Evolutionary conservation across 805 yeast species (phyloP).

Genomic region (Lachancea lanzarotensis): DNA sequence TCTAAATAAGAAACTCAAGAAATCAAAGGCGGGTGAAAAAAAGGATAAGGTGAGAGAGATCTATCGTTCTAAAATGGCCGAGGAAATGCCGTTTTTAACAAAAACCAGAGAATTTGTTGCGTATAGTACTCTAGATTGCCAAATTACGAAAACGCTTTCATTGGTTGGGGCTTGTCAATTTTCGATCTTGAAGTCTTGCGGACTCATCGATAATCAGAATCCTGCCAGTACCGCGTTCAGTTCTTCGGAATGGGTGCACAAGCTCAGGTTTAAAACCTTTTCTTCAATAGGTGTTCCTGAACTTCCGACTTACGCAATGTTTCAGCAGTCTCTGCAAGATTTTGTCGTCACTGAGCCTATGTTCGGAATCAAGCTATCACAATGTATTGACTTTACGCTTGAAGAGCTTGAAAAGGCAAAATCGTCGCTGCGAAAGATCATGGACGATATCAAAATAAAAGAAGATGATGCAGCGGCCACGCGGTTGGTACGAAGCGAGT

Average conservation of each 20-base stretch:
- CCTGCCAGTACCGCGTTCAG: conserved; percentile 26
- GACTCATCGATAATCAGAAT: conserved; percentile 19
- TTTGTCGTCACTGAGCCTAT: conserved; percentile 17
- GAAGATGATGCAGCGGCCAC: conserved; percentile 22
- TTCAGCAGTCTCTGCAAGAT: conserved; percentile 21
- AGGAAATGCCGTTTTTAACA: conserved; percentile 34
- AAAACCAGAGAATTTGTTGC: conserved; percentile 23
- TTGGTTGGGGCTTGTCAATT: conserved; percentile 33
- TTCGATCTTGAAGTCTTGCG: conserved; percentile 21
- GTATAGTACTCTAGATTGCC: conserved; percentile 19
- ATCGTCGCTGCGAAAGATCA: conserved; percentile 12
- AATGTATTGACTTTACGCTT: conserved; percentile 14
- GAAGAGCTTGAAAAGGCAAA: conserved; percentile 16
- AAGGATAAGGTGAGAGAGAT: conserved; percentile 36
- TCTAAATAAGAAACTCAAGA: conserved; percentile 38
- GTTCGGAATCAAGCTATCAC: conserved; percentile 14
- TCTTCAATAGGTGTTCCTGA: conserved; percentile 74
- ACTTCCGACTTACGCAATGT: conserved; percentile 41
- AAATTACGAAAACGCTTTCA: conserved; percentile 26
- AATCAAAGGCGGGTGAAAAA: conserved; percentile 45
- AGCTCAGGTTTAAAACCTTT: conserved; percentile 71
- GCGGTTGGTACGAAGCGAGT: conserved; percentile 25
- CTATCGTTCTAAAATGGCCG: conserved; percentile 30
- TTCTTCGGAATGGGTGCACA: conserved; percentile 34
- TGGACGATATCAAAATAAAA: conserved; percentile 18